phyloP scores from a whole-genome alignment of 73 alveolate species.

The Symbiodinium pilosum region DNA sequence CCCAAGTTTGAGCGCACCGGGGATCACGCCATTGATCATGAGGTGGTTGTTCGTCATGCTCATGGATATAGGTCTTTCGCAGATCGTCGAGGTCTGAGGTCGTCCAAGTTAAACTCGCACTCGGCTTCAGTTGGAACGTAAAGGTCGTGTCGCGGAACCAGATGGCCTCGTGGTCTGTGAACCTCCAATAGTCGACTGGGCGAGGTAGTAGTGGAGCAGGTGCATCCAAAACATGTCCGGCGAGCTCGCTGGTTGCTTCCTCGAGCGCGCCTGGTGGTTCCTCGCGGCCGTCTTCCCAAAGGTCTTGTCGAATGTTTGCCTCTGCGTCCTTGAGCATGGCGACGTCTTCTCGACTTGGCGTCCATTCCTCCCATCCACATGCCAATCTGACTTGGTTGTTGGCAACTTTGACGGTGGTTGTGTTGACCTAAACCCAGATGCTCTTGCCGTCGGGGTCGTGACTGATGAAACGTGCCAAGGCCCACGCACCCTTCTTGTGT shows the following conservation, averaged over 20 bases:
- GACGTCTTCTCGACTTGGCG: neutral
- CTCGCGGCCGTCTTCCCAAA: conserved; percentile 27
- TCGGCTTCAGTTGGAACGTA: neutral
- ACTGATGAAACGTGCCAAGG: neutral
- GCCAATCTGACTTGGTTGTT: neutral
- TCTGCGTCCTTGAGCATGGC: neutral
- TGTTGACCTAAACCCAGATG: neutral
- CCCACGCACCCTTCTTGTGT: conserved; percentile 1
- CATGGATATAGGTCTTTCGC: neutral
- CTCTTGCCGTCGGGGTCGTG: conserved; percentile 17
- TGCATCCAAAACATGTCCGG: too few species aligned
- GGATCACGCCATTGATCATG: conserved; percentile 1
- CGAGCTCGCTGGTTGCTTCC: neutral
- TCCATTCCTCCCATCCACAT: conserved; percentile 25
- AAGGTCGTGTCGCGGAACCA: neutral
- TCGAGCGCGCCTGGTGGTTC: neutral
- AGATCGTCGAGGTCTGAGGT: neutral
- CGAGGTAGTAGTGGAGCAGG: neutral
- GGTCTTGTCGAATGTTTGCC: neutral
- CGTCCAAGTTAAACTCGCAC: neutral
- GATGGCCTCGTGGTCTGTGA: neutral
- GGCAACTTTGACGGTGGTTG: conserved; percentile 1
- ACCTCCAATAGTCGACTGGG: conserved; percentile 8
- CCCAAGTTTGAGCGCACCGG: neutral
- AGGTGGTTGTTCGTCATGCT: neutral